Evolutionary conservation across 2,329 filamentous ascomycete species (phyloP).

Genomic region (Ophiostoma tasmaniense): DNA sequence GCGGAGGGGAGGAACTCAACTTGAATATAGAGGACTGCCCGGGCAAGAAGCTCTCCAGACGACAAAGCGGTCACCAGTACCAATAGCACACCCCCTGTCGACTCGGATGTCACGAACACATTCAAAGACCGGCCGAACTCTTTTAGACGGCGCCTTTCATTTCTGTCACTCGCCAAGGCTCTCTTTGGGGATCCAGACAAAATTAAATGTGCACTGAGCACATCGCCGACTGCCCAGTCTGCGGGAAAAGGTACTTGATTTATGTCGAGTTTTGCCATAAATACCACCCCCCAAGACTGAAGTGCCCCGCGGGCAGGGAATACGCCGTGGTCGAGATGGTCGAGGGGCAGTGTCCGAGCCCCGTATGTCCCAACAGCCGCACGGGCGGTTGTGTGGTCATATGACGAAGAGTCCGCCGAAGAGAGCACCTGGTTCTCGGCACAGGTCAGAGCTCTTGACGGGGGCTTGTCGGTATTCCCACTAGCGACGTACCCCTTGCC

Average conservation of each 20-base stretch:
- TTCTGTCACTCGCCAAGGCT: not conserved
- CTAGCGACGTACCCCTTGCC: not conserved
- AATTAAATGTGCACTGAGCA: conserved; percentile 51
- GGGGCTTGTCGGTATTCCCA: not conserved
- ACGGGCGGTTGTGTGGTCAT: conserved; percentile 48
- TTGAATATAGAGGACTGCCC: not conserved
- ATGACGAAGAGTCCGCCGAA: conserved; percentile 27
- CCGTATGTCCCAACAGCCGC: conserved; percentile 50
- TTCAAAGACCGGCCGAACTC: not conserved
- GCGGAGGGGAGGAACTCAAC: not conserved
- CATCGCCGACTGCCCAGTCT: conserved; percentile 48
- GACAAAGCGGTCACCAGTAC: not conserved
- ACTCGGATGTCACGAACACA: not conserved
- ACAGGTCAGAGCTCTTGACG: not conserved
- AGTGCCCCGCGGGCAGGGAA: conserved; percentile 38
- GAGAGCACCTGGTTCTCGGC: conserved; percentile 41
- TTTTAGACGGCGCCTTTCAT: not conserved
- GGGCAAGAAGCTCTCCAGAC: not conserved
- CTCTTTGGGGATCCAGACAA: not conserved
- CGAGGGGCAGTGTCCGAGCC: conserved; percentile 49
- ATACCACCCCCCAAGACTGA: conserved; percentile 40
- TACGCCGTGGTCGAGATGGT: conserved; percentile 38
- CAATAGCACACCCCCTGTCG: not conserved
- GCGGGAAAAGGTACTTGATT: conserved; percentile 50
- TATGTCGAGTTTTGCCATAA: conserved; percentile 49